phyloP scores from a whole-genome alignment of 495 filamentous ascomycete genomes.

The Penicillium alfredii region DNA sequence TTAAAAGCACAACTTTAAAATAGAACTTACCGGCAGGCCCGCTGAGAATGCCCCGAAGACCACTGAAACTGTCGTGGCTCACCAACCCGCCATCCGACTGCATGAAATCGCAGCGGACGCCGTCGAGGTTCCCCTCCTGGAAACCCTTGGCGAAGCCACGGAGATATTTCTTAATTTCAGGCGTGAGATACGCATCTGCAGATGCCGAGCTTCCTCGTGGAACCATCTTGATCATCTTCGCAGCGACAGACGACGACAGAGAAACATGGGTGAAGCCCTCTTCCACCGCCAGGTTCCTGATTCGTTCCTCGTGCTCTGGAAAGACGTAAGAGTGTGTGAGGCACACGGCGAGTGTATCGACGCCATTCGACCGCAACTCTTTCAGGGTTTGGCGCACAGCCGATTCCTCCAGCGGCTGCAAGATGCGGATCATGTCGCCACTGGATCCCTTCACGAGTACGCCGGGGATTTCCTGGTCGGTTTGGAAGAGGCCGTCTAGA shows the following conservation, averaged over 20 bases:
- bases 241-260: slow-evolving; percentile 57
- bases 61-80: slow-evolving; percentile 69
- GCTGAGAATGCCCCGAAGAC: slow-evolving; percentile 69
- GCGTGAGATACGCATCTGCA: slow-evolving; percentile 12
- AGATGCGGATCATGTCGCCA: slow-evolving; percentile 63
- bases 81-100: slow-evolving; percentile 78
- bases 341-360: slow-evolving; percentile 68
- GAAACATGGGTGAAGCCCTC: slow-evolving; percentile 66
- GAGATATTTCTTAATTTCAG: slow-evolving; percentile 11
- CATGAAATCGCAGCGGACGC: slow-evolving; percentile 74
- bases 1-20: slow-evolving; percentile 49
- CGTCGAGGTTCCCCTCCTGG: slow-evolving; percentile 29
- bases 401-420: slow-evolving; percentile 51
- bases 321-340: slow-evolving; percentile 80
- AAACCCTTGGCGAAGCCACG: slow-evolving; percentile 47
- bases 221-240: slow-evolving; percentile 55
- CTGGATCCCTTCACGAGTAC: slow-evolving; percentile 53
- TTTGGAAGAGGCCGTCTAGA: not conserved
- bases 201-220: slow-evolving; percentile 12
- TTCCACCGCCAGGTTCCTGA: slow-evolving; percentile 61
- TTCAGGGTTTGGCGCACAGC: slow-evolving; percentile 49
- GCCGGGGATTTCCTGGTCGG: not conserved
- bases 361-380: slow-evolving; percentile 54
- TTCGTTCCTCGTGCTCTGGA: slow-evolving; percentile 63
- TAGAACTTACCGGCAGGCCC: slow-evolving; percentile 66